Conservation (phyloP, 1,284 basidiomycete species). For the Tranzscheliella williamsii region DNA sequence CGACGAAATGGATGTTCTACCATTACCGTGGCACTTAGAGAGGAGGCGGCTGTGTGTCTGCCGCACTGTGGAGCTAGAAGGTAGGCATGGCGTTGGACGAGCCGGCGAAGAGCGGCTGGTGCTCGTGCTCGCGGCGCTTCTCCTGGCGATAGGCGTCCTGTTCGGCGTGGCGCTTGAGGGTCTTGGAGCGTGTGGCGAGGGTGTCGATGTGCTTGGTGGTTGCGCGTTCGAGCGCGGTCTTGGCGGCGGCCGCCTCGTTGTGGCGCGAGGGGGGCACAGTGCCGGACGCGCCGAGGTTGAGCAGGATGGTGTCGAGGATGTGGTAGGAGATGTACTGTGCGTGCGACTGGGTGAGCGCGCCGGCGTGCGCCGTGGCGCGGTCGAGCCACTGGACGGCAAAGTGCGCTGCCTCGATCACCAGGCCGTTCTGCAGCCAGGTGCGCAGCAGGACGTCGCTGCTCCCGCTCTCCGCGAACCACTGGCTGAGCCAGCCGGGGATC, state of each 20-base stretch:
- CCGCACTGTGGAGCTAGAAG: too few relatives aligned
- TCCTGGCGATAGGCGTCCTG: constrained; percentile 29
- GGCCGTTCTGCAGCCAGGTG: constrained; percentile 19
- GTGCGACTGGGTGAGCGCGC: constrained; percentile 5
- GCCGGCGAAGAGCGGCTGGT: not conserved
- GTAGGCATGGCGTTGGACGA: too few relatives aligned
- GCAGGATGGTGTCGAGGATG: constrained; percentile 22
- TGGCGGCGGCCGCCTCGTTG: constrained; percentile 6
- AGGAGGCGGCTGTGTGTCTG: too few relatives aligned
- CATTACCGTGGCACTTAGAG: too few relatives aligned
- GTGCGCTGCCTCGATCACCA: constrained; percentile 20
- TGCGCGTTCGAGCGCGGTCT: constrained; percentile 13
- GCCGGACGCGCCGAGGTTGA: constrained; percentile 16
- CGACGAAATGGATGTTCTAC: too few relatives aligned
- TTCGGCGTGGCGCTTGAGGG: constrained; percentile 33
- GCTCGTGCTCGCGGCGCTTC: constrained; percentile 27
- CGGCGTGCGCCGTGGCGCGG: constrained; percentile 4
- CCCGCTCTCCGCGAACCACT: constrained; percentile 20
- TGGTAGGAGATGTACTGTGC: constrained; percentile 22
- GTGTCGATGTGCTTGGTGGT: constrained; percentile 19
- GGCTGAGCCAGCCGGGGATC: constrained; percentile 18
- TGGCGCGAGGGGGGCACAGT: constrained; percentile 10
- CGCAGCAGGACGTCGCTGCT: constrained; percentile 32
- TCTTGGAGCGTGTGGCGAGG: constrained; percentile 7
- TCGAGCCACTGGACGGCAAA: constrained; percentile 22